Conservation (phyloP, 176 grass and related monocot species). For the Aegilops umbellulata region DNA sequence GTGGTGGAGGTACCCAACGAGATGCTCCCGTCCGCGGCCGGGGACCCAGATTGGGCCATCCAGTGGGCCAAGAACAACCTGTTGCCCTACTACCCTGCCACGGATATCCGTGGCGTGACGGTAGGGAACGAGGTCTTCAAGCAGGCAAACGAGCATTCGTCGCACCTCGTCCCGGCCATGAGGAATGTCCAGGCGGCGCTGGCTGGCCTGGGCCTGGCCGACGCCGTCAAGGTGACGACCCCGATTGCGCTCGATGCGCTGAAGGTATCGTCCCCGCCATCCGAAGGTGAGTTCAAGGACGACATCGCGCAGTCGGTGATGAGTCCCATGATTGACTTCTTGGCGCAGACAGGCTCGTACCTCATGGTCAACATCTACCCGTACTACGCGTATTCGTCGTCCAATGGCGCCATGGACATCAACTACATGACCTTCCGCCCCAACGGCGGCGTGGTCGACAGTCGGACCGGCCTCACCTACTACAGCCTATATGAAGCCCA, state of each 20-base stretch:
- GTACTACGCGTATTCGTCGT: slow-evolving; percentile 44
- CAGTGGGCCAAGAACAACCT: slow-evolving; percentile 44
- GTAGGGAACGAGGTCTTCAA: slow-evolving; percentile 82
- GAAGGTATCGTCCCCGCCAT: slow-evolving; percentile 40
- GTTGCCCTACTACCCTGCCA: slow-evolving; percentile 42
- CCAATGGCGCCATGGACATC: slow-evolving; percentile 35
- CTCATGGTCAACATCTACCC: slow-evolving; percentile 62
- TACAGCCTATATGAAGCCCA: slow-evolving; percentile 64
- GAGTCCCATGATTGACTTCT: slow-evolving; percentile 53
- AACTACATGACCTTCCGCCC: slow-evolving; percentile 58
- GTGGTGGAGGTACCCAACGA: slow-evolving; percentile 61
- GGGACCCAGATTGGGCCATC: slow-evolving; percentile 23
- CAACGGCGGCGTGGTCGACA: slow-evolving; percentile 37
- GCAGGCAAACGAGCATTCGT: neutral
- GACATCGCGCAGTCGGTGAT: slow-evolving; percentile 58
- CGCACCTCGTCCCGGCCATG: slow-evolving; percentile 44
- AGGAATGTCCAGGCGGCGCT: slow-evolving; percentile 44
- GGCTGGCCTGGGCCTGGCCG: slow-evolving; percentile 32
- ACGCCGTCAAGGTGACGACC: slow-evolving; percentile 56
- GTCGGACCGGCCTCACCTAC: slow-evolving; percentile 30
- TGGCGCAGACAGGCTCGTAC: slow-evolving; percentile 38
- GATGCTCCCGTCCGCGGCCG: slow-evolving; percentile 32
- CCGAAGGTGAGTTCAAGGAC: slow-evolving; percentile 37
- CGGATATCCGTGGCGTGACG: slow-evolving; percentile 47
- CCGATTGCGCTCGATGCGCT: slow-evolving; percentile 49